Conservation (phyloP, 495 filamentous ascomycete genomes). For the Trichocladium uniseriatum region DNA sequence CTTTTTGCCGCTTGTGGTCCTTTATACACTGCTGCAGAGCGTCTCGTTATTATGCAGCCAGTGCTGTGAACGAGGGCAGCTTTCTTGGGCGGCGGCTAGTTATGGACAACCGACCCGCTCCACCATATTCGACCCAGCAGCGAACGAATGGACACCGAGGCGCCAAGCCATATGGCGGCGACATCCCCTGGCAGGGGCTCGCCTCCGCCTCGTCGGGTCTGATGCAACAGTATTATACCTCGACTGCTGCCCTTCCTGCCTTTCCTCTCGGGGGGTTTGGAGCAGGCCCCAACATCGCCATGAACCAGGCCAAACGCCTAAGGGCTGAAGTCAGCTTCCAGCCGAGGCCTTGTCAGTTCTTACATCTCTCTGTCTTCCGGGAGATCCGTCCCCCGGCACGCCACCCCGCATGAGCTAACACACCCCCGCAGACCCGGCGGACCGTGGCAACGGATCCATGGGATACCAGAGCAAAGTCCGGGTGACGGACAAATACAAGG, state of each 20-base stretch:
- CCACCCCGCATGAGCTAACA: slow-evolving; percentile 16
- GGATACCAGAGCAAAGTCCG: slow-evolving; percentile 78
- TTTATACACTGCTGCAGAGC: no score
- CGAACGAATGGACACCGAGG: background rate
- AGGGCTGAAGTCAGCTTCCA: slow-evolving; percentile 18
- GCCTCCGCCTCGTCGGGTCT: slow-evolving; percentile 2
- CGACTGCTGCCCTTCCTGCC: background rate
- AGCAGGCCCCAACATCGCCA: slow-evolving; percentile 7
- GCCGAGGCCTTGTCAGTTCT: slow-evolving; percentile 12
- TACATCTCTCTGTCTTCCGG: background rate
- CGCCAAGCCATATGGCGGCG: slow-evolving; percentile 16
- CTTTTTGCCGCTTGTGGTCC: no score
- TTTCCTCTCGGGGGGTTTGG: background rate
- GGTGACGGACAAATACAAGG: slow-evolving; percentile 84
- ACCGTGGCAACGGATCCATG: slow-evolving; percentile 36
- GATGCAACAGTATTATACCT: background rate
- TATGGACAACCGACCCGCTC: slow-evolving; percentile 13
- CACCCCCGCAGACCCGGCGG: slow-evolving; percentile 33
- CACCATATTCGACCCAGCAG: slow-evolving; percentile 1
- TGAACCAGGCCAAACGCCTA: slow-evolving; percentile 16
- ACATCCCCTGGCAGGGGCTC: slow-evolving; percentile 3
- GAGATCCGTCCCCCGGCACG: background rate
- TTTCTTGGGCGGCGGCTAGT: background rate
- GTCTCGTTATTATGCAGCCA: no score
- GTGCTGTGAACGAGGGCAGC: no score